Base-by-base conservation (phyloP, 2,329 filamentous ascomycete species). In the Fusarium sp. region DNA sequence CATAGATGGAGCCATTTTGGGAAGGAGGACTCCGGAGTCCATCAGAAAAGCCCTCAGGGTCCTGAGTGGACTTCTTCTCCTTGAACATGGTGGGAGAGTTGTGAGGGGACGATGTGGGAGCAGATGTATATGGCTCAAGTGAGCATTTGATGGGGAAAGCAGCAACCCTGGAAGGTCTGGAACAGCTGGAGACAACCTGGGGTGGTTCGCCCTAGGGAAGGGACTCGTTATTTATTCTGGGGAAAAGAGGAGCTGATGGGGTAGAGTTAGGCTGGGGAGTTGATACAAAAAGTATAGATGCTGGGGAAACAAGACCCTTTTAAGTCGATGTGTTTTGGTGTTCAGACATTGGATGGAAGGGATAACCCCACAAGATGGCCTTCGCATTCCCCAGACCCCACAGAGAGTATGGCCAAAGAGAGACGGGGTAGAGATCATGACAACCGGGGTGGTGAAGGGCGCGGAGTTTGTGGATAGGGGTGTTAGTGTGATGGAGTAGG, bases 11-110 rank as follows among this genome's bases (percentile, higher is more conserved):
- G 23, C 34, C 52, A n/a, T 18, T 32, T 32, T 64, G 64, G 11
- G 68, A 74, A 6, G 72, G 54, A 34, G 57, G 16, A 9, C 54
- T 50, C 16, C 43, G 23, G 2, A 66, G 32, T 6, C 16, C 27
- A 25, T 61, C 37, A 8, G 60, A 65, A 6, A 37, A 14, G 18
- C 52, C 34, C 30, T 62, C 64, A 9, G 71, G 20, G 8, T 23
- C 34, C 25, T 61, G 58, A 8, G 27, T 18, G 20, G 60, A 23
- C 18, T 71, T 73, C 18, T 10, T 27, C 13, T 61, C 58, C 30
- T 61, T 61, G 58, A 48, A 45, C 39, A 61, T 48, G 5, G 8
- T 48, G 37, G 18, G 16, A 23, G 27, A 41, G 35, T 16, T 58
- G 16, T 58, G 23, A 10, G 13, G 9, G 13, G 13, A 11, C 1